Evolutionary conservation across 345 rosid species (phyloP), one percentile per base, ranked within the genome.

Genomic region (Lepidium aucheri): DNA sequence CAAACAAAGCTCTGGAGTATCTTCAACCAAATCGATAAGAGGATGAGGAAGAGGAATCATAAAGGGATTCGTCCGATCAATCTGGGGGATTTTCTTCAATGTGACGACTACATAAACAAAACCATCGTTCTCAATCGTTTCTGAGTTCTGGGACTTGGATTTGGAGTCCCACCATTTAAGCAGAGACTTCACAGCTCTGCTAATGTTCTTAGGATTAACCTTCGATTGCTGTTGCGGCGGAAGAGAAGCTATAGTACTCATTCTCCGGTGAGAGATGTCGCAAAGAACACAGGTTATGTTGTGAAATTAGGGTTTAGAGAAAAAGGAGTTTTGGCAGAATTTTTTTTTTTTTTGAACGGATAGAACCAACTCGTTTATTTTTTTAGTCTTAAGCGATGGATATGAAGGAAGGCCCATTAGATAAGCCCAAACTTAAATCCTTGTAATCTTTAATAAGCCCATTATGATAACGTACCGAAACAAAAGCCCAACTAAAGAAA

Each of bases 31-130:
- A 50, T 77, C 28, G 72, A 80, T 60, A 1, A 89, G 75, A 5
- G 90, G 80, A 34, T 78, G 77, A 20, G 89, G 93, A 17, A 89
- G 79, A 13, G 81, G 58, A 43, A 86, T 67, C 76, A 82, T 80
- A 53, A 76, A 38, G 1, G 96, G 75, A 36, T 79, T 86, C 5
- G 65, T 77, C n/a, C 84, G 85, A 59, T 77, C 65, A 12, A 76
- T 46, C 44, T 78, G 83, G 0, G 86, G 89, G 53, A 74, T 74
- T 69, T 83, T 89, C 70, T 84, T 84, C 26, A 89, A 79, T 36
- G 88, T 69, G n/a, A 89, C 53, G 30, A 81, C 69, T 18, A 89
- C 79, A 62, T 86, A 83, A 1, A 89, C 15, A 61, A 79, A 82
- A 18, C 86, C 96, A 44, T 85, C 93, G 14, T 76, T 68, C 59